Evolutionary conservation across 2,329 filamentous ascomycete species (phyloP), one percentile per base, ranked within the genome.

Genomic region (Teratosphaeria pseudoeucalypti): DNA sequence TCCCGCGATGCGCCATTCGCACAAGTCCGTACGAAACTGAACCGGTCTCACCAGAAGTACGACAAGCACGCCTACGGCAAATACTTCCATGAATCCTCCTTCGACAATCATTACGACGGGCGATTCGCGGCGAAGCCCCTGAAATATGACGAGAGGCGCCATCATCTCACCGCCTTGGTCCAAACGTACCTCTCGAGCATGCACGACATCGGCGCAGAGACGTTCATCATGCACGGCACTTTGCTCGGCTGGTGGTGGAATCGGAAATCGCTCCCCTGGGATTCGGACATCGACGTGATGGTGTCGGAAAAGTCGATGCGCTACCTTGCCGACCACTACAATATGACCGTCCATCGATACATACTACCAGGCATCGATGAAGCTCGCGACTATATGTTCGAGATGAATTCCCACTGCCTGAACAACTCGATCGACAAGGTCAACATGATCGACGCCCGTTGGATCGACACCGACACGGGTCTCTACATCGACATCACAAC

Each of bases 231-330:
- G 80, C 83, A 85, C 64, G 82, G 83, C 12, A 81, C 79, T 6
- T 71, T 85, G 49, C 72, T 85, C 16, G 81, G 82, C 39, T 85
- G 83, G 82, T 85, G 80, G 78, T 85, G 83, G 83, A 84, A 84
- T 64, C 76, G 79, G 57, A 78, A 78, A 67, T 79, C 84, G 65
- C 77, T 85, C 71, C 82, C 82, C 2, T 85, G 83, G 82, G 83
- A 85, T 67, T 79, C 78, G 12, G 82, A 85, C 64, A 67, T 85
- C 55, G 83, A 85, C 63, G 80, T 85, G 12, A 80, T 84, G 68
- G 76, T 85, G 16, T 79, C 80, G 6, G 80, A 83, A 66, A 66
- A 71, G 12, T 79, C 79, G 0, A 81, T 85, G 57, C 69, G 75
- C n/a, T 81, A 81, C 68, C 73, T 85, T 6, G 82, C 80, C 10